Percentiles rank a stretch among this genome's conserved stretches.
These are phyloP conservation scores for Ilyonectria mors-panacis DNA, from an alignment of 2,329 filamentous ascomycete genomes.

Conservation along the genomic window DNA sequence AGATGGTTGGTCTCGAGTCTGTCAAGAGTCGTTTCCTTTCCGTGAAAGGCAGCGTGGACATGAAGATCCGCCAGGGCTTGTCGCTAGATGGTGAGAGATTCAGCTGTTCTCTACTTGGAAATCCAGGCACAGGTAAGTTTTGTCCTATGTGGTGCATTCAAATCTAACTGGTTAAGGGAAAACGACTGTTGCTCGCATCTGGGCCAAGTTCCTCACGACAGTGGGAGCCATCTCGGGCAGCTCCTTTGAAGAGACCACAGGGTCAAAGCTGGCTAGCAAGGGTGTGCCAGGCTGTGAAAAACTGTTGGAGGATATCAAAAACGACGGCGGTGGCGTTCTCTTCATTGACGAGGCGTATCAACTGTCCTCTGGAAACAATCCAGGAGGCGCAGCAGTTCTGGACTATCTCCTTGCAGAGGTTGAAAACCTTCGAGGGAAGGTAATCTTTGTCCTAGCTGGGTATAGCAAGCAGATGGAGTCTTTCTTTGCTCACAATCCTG, in stretches of 20 bases:
- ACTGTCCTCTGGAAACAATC: conserved; percentile 71
- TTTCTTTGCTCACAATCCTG: conserved; percentile 82
- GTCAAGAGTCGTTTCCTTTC: conserved; percentile 76
- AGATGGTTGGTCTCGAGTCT: conserved; percentile 78
- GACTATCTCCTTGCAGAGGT: conserved; percentile 81
- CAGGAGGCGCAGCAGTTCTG: conserved; percentile 73
- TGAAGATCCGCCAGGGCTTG: conserved; percentile 68
- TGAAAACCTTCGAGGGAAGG: conserved; percentile 78
- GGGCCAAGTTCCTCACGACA: conserved; percentile 74
- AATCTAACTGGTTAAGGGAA: conserved; percentile 60
- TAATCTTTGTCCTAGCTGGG: conserved; percentile 81
- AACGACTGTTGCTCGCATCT: conserved; percentile 82
- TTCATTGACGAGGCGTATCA: conserved; percentile 90
- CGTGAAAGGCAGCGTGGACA: conserved; percentile 76
- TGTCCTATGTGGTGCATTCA: background rate
- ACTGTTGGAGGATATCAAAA: conserved; percentile 63
- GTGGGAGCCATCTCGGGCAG: conserved; percentile 74
- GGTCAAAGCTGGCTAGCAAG: conserved; percentile 74
- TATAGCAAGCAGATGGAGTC: conserved; percentile 83
- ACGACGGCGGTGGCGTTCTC: conserved; percentile 75
- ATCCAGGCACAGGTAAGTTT: conserved; percentile 78
- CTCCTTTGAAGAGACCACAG: conserved; percentile 76
- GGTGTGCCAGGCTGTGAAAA: conserved; percentile 72
- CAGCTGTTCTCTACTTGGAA: conserved; percentile 76
- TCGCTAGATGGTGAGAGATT: conserved; percentile 72